phyloP scores from a whole-genome alignment of 352 stramenopile species.

The Phytopythium boreale region DNA sequence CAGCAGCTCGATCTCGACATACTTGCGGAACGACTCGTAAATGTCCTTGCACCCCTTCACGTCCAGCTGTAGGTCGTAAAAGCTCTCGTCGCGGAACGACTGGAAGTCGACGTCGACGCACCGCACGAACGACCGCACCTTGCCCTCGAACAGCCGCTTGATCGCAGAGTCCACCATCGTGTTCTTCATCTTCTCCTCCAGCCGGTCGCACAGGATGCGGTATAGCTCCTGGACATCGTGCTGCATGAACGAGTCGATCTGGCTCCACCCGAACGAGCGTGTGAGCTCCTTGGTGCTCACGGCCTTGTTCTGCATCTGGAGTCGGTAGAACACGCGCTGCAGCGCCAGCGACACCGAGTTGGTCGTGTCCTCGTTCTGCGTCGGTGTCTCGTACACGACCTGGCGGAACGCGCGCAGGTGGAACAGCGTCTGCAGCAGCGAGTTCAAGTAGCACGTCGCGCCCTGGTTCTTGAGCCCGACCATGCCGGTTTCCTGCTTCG shows the following conservation, averaged over 20 bases:
- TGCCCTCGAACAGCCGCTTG: constrained; percentile 87
- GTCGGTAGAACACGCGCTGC: constrained; percentile 83
- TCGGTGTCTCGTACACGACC: constrained; percentile 82
- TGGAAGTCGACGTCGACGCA: constrained; percentile 90
- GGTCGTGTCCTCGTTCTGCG: constrained; percentile 74
- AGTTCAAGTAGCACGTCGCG: constrained; percentile 94
- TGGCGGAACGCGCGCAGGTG: constrained; percentile 84
- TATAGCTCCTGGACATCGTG: constrained; percentile 93
- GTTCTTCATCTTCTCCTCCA: constrained; percentile 93
- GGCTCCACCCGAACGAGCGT: constrained; percentile 90
- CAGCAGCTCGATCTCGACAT: constrained; percentile 91
- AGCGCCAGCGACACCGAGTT: constrained; percentile 81
- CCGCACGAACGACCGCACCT: constrained; percentile 88
- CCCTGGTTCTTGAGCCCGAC: constrained; percentile 89
- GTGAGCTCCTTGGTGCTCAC: constrained; percentile 93
- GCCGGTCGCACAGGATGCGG: constrained; percentile 88
- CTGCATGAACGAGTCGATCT: constrained; percentile 91
- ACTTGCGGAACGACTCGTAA: constrained; percentile 89
- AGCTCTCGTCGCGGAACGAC: constrained; percentile 87
- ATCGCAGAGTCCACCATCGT: constrained; percentile 80
- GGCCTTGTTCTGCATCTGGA: constrained; percentile 66
- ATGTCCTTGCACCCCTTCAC: constrained; percentile 91
- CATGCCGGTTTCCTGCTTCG: constrained; percentile 83
- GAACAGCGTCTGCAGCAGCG: constrained; percentile 91
- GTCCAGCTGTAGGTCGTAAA: constrained; percentile 92